Percentiles rank a stretch among this genome's conserved stretches.
Conservation (phyloP, 2,329 filamentous ascomycete species). For the Exophiala alcalophila region DNA sequence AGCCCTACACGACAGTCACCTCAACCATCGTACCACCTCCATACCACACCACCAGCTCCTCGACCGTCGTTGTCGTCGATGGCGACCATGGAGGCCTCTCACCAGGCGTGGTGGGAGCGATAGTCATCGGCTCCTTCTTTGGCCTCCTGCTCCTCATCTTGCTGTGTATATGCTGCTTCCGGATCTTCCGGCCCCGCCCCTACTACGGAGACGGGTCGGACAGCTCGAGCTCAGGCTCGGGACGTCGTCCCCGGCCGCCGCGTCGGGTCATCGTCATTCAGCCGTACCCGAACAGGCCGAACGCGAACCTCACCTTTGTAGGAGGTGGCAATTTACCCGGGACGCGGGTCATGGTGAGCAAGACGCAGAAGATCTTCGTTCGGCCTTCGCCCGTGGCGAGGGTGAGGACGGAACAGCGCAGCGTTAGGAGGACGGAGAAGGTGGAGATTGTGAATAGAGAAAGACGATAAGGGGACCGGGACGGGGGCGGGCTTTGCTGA, state of each 20-base stretch:
- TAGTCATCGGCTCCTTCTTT: constrained; percentile 25
- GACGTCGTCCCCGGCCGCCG: constrained; percentile 10
- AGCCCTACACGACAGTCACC: not conserved
- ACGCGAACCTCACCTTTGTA: constrained; percentile 23
- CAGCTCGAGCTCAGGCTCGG: constrained; percentile 1
- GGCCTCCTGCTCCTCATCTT: constrained; percentile 21
- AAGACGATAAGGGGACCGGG: constrained; percentile 8
- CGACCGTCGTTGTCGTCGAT: constrained; percentile 12
- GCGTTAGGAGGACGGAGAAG: constrained; percentile 51
- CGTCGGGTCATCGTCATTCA: constrained; percentile 12
- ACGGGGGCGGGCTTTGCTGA: not conserved
- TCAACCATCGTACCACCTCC: constrained; percentile 10
- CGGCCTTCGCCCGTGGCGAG: constrained; percentile 44
- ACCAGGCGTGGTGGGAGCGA: constrained; percentile 21
- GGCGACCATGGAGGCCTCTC: constrained; percentile 17
- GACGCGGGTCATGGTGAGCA: constrained; percentile 23
- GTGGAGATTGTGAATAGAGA: constrained; percentile 39
- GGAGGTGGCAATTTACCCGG: constrained; percentile 22
- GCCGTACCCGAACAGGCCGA: constrained; percentile 17
- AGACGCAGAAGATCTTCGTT: constrained; percentile 18
- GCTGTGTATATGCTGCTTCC: constrained; percentile 21
- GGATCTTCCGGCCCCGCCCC: constrained; percentile 3
- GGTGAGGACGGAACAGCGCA: constrained; percentile 60
- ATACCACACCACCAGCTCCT: constrained; percentile 13
- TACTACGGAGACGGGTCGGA: constrained; percentile 15